Base-by-base conservation (phyloP, 140 eudicot species). In the Flaveria floridana region DNA sequence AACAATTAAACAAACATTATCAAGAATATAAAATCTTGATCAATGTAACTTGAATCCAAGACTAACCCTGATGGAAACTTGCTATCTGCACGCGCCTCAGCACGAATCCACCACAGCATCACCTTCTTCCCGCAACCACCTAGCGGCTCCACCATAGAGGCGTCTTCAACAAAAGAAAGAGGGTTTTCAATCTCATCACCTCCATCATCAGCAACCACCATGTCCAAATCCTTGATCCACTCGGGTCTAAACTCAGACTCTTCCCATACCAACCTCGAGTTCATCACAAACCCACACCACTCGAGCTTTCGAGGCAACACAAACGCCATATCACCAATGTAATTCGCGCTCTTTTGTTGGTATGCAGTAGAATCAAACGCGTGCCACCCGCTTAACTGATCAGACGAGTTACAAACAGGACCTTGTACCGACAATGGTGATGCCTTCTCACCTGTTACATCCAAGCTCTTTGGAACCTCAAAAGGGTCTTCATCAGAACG, bases 81-180 rank as follows among this genome's bases (percentile, higher is more conserved):
- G 91, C 98, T 88, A 66, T 90, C 98, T 3, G 96, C 86, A 55
- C 96, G 90, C 11, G 98, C 98, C 87, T 93, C 98, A 51, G 84
- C 96, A 20, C 98, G 96, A 19, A 88, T 88, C 98, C 98, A 93
- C 97, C 98, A 90, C 28, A 90, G 41, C 96, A 93, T 72, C 78
- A 93, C 87, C 56, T 88, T 93, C 80, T 89, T 89, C 65, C 98
- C 98, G 78, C 98, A 93, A 74, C 84, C 81, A 26, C 98, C 98
- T 23, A 93, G 86, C 21, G 98, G 98, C 74, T 90, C 96, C 81
- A 90, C 96, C 25, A 84, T 87, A 1, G 97, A 88, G 68, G 84
- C 28, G 25, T 90, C 93, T 68, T 86, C 84, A 57, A 93, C 19
- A 73, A 93, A 75, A 55, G 91, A 93, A 69, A 93, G 72, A 2